Evolutionary conservation across 257 asterid species (phyloP), one percentile per base, ranked within the genome.

Genomic region (Nicotiana benthamiana): DNA sequence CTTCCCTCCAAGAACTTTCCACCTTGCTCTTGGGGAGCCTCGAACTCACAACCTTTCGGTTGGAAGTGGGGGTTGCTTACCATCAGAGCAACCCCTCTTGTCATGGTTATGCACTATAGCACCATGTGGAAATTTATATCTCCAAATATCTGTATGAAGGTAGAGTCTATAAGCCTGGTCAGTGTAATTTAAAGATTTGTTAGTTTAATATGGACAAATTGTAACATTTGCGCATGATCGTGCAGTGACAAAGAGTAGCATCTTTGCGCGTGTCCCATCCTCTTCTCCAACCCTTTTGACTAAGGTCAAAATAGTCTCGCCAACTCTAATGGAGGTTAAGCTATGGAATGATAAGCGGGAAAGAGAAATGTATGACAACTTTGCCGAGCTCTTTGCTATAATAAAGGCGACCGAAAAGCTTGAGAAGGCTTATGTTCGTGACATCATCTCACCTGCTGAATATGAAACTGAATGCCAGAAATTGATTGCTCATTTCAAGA

Each of bases 301-400:
- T 53, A 32, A 48, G 26, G 75, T 52, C 65, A 40, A 40, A 43
- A 80, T 51, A 22, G 64, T 11, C 22, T 77, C 48, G 30, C 32
- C 62, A 4, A 48, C 51, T 57, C 62, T 36, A 28, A 96, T 96
- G 98, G 98, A 96, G 90, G 99, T 94, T 77, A 96, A 94, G 90
- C 93, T 96, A 74, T 94, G 99, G 99, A 91, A 92, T 67, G 97
- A 95, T 90, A 93, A 95, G 92, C 97, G 97, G 56, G 98, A 92
- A 86, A 89, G 99, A 80, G 99, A 93, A 88, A 89, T 95, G 98
- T 91, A 95, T 56, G 99, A 91, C 0, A 93, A 93, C 77, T 95
- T 95, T 57, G 93, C 97, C 0, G 99, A 93, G 87, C 93, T 95
- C 59, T 93, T 93, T 65, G 98, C 98, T 0, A 95, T 95, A 7